Conservation (phyloP, 345 rosid species). For the Rhizophora mangle region DNA sequence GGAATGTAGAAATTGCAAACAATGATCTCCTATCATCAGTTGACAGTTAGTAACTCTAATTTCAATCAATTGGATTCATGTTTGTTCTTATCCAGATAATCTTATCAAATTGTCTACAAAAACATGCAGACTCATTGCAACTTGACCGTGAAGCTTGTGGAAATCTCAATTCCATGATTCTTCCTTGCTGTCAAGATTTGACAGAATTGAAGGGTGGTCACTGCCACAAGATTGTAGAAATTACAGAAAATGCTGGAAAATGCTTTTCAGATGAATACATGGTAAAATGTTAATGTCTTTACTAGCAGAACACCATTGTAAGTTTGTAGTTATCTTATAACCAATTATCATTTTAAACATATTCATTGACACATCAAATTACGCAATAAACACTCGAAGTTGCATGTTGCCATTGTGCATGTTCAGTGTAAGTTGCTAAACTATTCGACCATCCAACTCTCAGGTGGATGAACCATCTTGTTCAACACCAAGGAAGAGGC, state of each 20-base stretch:
- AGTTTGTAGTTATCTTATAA: no score
- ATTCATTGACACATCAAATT: no score
- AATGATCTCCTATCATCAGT: slow-evolving; percentile 62
- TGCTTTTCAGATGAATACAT: slow-evolving; percentile 80
- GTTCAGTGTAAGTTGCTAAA: no score
- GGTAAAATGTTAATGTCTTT: slow-evolving; percentile 37
- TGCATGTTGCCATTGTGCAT: no score
- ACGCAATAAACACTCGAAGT: no score
- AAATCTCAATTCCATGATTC: slow-evolving; percentile 77
- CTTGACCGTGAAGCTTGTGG: slow-evolving; percentile 84
- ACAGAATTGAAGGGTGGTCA: slow-evolving; percentile 82
- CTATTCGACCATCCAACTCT: neutral
- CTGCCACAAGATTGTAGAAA: slow-evolving; percentile 72
- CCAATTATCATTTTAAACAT: neutral
- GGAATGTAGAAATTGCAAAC: slow-evolving; percentile 62
- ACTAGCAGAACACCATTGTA: neutral
- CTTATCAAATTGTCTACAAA: slow-evolving; percentile 13
- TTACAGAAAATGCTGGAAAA: slow-evolving; percentile 81
- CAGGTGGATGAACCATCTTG: slow-evolving; percentile 94
- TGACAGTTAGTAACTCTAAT: slow-evolving; percentile 55
- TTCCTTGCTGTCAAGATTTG: slow-evolving; percentile 76
- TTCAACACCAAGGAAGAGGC: slow-evolving; percentile 83
- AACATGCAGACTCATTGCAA: slow-evolving; percentile 69
- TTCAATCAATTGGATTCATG: neutral
- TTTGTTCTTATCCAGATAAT: neutral